Evolutionary conservation across 176 grass and related monocot species (phyloP), one percentile per base, ranked within the genome.

Genomic region (Avena atlantica): DNA sequence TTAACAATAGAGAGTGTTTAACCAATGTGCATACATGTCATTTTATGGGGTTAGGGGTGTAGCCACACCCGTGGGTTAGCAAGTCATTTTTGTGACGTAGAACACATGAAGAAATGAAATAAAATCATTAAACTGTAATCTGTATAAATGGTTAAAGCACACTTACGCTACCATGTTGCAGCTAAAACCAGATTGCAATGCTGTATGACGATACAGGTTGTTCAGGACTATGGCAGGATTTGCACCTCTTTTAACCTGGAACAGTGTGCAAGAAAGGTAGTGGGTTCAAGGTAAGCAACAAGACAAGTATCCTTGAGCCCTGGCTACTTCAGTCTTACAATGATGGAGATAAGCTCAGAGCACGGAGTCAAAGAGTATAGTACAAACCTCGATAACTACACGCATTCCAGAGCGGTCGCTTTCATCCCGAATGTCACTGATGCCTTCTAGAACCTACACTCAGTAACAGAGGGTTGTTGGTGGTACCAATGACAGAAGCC

Each of bases 111-210:
- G 48, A 78, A 62, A 72, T 31, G 34, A 24, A 42, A 29, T 31
- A 74, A 83, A 72, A 27, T 31, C 24, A 31, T 3, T 63, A 23
- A 67, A 78, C n/a, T 78, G 21, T 63, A 23, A 67, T 73, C n/a
- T 78, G 21, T 50, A 80, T 40, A 84, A 69, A 60, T 84, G 37
- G 56, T 60, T 89, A 66, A 61, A 78, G 42, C 20, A 44, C 88
- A 95, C 96, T 94, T 90, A 98, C 96, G 93, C 88, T 49, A 98
- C 96, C 92, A 98, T 98, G 76, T 98, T 98, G 92, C 96, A 98
- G 90, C 93, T 98, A 92, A 98, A 98, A 83, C 96, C 86, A 81
- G 96, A 98, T 79, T 98, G 96, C 80, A 98, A 88, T 85, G 96
- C 82, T 84, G 96, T 98, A 76, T 91, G 93, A 71, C 96, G 93